Evolutionary conservation across 108 stramenopile genomes (phyloP).

Genomic region (Fragilariopsis cylindrus): DNA sequence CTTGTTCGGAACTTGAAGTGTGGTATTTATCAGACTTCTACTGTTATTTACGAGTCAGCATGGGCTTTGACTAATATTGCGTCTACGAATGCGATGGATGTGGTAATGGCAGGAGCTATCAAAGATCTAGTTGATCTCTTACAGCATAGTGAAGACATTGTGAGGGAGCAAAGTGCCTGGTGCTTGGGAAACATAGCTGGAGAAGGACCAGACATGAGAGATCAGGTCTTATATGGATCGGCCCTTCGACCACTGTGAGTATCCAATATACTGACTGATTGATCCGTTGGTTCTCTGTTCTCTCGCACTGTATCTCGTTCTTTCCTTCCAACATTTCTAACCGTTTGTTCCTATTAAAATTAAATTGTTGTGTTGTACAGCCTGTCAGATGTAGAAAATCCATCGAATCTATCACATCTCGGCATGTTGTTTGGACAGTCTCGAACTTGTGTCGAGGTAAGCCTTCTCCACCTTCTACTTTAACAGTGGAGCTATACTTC

Average conservation of each 20-base stretch:
- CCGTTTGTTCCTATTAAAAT: not conserved
- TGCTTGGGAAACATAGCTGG: slow-evolving; percentile 96
- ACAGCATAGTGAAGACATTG: slow-evolving; percentile 54
- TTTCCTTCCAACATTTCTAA: not conserved
- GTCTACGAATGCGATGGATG: slow-evolving; percentile 66
- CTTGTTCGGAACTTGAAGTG: slow-evolving; percentile 66
- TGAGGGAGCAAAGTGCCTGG: slow-evolving; percentile 95
- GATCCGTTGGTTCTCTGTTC: not conserved
- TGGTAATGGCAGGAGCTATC: slow-evolving; percentile 81
- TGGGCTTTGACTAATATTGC: slow-evolving; percentile 96
- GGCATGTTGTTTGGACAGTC: slow-evolving; percentile 85
- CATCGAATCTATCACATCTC: slow-evolving; percentile 66
- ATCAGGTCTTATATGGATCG: slow-evolving; percentile 54
- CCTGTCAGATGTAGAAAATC: slow-evolving; percentile 69
- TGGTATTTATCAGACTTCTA: slow-evolving; percentile 35
- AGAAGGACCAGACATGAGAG: slow-evolving; percentile 68
- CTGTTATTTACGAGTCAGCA: slow-evolving; percentile 87
- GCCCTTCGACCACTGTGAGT: slow-evolving; percentile 22
- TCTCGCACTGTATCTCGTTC: not conserved
- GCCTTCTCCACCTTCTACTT: slow-evolving; percentile 60
- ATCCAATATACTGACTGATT: not conserved
- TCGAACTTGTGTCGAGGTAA: slow-evolving; percentile 95
- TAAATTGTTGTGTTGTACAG: slow-evolving; percentile 2
- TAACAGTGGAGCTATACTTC: slow-evolving; percentile 36
- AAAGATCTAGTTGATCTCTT: slow-evolving; percentile 67